These are phyloP conservation scores for Trypanosoma melophagium DNA, from an alignment of 208 protist genomes.

Conservation along the genomic window DNA sequence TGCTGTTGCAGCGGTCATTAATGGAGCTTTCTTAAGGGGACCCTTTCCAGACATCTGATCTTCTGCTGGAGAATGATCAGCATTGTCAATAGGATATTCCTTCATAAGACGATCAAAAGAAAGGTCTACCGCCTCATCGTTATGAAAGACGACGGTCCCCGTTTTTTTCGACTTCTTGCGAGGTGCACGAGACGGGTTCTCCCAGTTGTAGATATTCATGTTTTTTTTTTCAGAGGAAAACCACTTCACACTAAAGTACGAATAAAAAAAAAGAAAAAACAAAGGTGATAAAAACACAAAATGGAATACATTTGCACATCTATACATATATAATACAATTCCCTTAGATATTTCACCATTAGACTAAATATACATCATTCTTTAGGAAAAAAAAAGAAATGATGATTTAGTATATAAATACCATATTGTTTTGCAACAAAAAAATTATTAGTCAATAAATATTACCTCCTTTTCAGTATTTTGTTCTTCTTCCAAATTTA, in stretches of 20 bases:
- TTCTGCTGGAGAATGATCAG: conserved; percentile 24
- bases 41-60: conserved; percentile 17
- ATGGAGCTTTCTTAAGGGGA: conserved; percentile 34
- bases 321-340: too few relatives aligned
- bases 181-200: conserved; percentile 45
- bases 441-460: conserved; percentile 29
- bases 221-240: not conserved
- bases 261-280: conserved; percentile 9
- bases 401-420: not conserved
- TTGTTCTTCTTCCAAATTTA: not conserved
- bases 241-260: conserved; percentile 1
- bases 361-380: too few relatives aligned
- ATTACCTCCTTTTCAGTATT: not conserved
- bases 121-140: conserved; percentile 59
- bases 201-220: conserved; percentile 80
- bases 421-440: not conserved
- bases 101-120: conserved; percentile 70
- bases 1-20: conserved; percentile 70
- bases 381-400: not conserved
- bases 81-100: conserved; percentile 38
- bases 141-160: conserved; percentile 85
- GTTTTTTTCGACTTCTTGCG: conserved; percentile 80
- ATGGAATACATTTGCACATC: too few relatives aligned
- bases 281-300: too few relatives aligned
- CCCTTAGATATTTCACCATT: too few relatives aligned